phyloP scores from a whole-genome alignment of 2,329 filamentous ascomycete species.

The Stromatinia cepivora region DNA sequence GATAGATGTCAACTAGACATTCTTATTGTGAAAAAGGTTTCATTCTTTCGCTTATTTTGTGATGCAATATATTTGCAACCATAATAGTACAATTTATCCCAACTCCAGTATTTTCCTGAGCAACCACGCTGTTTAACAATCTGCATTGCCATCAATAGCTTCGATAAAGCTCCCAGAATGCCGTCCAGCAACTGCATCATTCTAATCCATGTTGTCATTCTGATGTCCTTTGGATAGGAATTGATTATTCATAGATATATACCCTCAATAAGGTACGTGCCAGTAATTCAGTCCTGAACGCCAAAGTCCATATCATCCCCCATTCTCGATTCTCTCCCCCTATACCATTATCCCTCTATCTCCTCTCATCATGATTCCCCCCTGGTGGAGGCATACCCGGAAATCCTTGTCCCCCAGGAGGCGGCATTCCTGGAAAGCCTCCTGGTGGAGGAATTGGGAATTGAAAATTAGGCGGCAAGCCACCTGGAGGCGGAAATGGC shows the following conservation, averaged over 20 bases:
- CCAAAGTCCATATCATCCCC: constrained; percentile 11
- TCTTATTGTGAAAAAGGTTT: not conserved
- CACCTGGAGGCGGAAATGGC: constrained; percentile 48
- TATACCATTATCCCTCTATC: constrained; percentile 19
- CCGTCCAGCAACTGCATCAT: not conserved
- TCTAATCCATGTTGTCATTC: not conserved
- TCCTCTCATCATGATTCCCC: constrained; percentile 16
- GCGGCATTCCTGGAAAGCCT: constrained; percentile 32
- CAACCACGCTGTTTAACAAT: not conserved
- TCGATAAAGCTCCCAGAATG: not conserved
- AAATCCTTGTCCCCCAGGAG: constrained; percentile 6
- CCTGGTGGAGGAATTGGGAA: constrained; percentile 43
- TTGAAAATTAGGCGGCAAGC: constrained; percentile 55
- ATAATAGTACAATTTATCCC: constrained; percentile 7
- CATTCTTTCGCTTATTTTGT: not conserved
- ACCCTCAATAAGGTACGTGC: not conserved
- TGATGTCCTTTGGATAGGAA: not conserved
- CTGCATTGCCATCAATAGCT: not conserved
- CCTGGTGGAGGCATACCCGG: constrained; percentile 21
- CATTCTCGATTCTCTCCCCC: not conserved
- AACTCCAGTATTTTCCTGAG: constrained; percentile 8
- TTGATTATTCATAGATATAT: not conserved
- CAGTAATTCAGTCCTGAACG: constrained; percentile 10
- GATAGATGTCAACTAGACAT: not conserved
- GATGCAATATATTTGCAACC: not conserved